Base-by-base conservation (phyloP, 2,329 filamentous ascomycete species). In the Trichoderma breve region DNA sequence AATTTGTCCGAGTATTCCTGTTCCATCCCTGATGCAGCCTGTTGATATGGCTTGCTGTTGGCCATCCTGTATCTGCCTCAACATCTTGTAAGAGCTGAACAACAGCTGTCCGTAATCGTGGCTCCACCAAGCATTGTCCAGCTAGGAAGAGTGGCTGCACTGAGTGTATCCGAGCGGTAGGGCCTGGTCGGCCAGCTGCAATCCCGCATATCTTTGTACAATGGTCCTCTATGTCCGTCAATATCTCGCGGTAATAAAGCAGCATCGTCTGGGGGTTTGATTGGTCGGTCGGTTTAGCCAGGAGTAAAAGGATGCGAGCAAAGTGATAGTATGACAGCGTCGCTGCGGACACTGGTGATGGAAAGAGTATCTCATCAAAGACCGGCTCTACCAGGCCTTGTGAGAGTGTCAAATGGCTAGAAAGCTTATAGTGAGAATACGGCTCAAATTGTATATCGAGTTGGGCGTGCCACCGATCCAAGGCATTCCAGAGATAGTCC, bases 271-370 rank as follows among this genome's bases (percentile, higher is more conserved):
- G 53, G 4, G 65, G 65, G 18, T 68, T 68, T 9, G 53, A 68
- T 60, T 68, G 65, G n/a, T 60, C 65, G 36, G 58, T 60, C 24
- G 34, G 34, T 21, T 68, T 60, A 18, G 53, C 65, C 6, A 68
- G 65, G 28, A 68, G 65, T 18, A 68, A 47, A 32, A 68, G 55
- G 18, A 68, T 36, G 36, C 65, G 26, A 21, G 65, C 53, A 8
- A 68, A 60, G 28, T 68, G 53, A 9, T 60, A 68, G 36, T 68
- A 68, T 14, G 65, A 68, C 2, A 68, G 65, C 2, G 65, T 68
- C 12, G 65, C 65, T 3, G 65, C 65, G 26, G 65, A 68, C 21
- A 60, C 65, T 2, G 55, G 7, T 12, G 65, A 47, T 51, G 65
- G 34, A 9, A 68, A 68, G 24, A 68, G 53, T 4, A 68, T 60